Evolutionary conservation across 2,329 filamentous ascomycete genomes (phyloP).

Genomic region (Diaporthe citriasiana): DNA sequence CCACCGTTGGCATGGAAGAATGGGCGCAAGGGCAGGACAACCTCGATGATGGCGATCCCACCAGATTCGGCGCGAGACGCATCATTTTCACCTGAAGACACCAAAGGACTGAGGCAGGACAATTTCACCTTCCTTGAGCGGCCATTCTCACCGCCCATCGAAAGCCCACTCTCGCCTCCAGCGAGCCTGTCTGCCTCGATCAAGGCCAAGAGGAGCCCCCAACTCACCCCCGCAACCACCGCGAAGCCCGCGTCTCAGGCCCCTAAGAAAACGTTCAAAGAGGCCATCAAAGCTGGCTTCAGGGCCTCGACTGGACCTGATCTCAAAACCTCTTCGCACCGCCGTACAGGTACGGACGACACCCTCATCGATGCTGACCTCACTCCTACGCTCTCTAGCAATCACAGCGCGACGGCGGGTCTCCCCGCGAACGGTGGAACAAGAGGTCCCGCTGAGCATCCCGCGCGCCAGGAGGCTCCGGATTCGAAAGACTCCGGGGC

Average conservation of each 20-base stretch:
- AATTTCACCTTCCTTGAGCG: conserved; percentile 41
- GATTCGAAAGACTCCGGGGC: conserved; percentile 53
- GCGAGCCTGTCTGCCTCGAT: conserved; percentile 48
- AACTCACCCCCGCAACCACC: conserved; percentile 30
- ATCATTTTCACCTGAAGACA: conserved; percentile 24
- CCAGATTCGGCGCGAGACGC: conserved; percentile 40
- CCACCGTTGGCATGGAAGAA: conserved; percentile 41
- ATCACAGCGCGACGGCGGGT: not conserved
- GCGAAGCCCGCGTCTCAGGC: conserved; percentile 20
- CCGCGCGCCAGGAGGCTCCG: conserved; percentile 1
- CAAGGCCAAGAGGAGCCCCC: conserved; percentile 49
- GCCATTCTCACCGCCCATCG: conserved; percentile 38
- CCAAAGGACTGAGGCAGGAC: conserved; percentile 22
- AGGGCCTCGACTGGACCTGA: conserved; percentile 28
- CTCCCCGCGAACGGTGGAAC: not conserved
- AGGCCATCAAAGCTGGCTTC: conserved; percentile 43
- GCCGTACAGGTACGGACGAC: conserved; percentile 33
- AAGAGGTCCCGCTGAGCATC: conserved; percentile 7
- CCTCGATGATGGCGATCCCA: conserved; percentile 42
- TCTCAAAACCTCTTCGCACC: conserved; percentile 12
- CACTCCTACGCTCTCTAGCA: conserved; percentile 4
- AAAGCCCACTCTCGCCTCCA: conserved; percentile 35
- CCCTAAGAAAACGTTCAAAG: conserved; percentile 40
- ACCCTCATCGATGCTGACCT: conserved; percentile 35
- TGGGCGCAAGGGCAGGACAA: conserved; percentile 30